These are phyloP conservation scores for Gypsophila paniculata DNA, from an alignment of 179 eudicot genomes.

Conservation along the genomic window DNA sequence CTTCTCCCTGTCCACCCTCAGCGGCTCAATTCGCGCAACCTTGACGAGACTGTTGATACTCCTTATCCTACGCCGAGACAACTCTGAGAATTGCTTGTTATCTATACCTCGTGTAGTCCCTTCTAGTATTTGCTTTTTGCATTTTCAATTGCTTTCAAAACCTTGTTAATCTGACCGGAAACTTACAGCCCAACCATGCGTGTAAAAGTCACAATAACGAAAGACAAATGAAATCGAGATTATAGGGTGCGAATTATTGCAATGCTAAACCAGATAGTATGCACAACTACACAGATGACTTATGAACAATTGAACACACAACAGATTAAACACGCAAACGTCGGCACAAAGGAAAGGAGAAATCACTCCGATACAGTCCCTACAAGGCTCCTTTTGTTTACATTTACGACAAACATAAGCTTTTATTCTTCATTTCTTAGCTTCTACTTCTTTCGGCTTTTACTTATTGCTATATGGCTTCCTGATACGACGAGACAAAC, in stretches of 20 bases:
- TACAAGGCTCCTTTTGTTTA: background rate
- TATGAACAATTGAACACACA: background rate
- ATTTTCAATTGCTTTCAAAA: no score
- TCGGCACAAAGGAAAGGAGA: no score
- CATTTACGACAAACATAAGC: background rate
- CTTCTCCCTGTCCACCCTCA: no score
- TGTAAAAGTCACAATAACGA: no score
- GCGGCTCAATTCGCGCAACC: no score
- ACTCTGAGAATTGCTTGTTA: background rate
- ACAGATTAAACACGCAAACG: background rate
- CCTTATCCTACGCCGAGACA: background rate
- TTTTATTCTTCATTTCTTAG: background rate
- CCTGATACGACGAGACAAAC: background rate
- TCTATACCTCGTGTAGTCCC: no score
- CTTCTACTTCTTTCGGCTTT: background rate
- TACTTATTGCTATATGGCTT: background rate
- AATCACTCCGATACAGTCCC: background rate
- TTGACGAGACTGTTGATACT: slow-evolving; percentile 1
- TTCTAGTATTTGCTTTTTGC: no score
- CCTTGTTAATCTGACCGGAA: no score
- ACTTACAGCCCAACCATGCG: no score
- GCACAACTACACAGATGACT: background rate
- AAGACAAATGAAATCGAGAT: no score
- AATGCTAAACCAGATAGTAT: background rate
- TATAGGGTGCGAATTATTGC: no score